Evolutionary conservation across 2,329 filamentous ascomycete species (phyloP), one percentile per base, ranked within the genome.

Genomic region (Nakataea oryzae): DNA sequence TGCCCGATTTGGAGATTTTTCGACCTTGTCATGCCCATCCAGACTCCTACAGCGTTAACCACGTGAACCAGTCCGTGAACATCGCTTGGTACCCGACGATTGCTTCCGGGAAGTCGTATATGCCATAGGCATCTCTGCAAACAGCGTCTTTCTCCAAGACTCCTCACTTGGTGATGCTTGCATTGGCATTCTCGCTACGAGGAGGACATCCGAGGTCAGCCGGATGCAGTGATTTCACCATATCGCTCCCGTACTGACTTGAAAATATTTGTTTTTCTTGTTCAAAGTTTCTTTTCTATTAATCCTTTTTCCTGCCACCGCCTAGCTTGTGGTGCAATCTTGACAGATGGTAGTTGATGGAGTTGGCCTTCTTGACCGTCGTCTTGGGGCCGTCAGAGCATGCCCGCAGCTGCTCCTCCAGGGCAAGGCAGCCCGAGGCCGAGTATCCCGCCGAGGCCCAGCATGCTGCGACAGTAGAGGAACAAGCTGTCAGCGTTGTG

Each of bases 341-440:
- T 67, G 84, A 83, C 56, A 97, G 79, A 74, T 97, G 93, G 80
- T 93, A 93, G 78, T 97, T 97, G 84, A 97, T 92, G 74, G 86
- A 93, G 78, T 87, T 91, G 72, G 85, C 84, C 34, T 73, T 70
- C 60, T 74, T 71, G 14, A 75, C 69, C 56, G 75, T 69, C 63
- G 73, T 79, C 80, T 70, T 85, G 65, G 88, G 86, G 62, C 83
- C 83, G 78, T 97, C 93, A 91, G 97, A 96, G 76, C 86, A 89
- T 34, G 75, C 74, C 30, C 86, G 81, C 64, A 89, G 77, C 61
- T 84, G 79, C 62, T 79, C 79, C 74, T 88, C 85, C 66, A 88
- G 71, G 55, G 79, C 77, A 28, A 79, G 78, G 72, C 85, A 88
- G 50, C 84, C 84, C 14, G 79, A 71, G 7, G 81, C 78, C 72